Evolutionary conservation across 305 asterid genomes (phyloP).

Genomic region (Stenogyne calaminthoides): DNA sequence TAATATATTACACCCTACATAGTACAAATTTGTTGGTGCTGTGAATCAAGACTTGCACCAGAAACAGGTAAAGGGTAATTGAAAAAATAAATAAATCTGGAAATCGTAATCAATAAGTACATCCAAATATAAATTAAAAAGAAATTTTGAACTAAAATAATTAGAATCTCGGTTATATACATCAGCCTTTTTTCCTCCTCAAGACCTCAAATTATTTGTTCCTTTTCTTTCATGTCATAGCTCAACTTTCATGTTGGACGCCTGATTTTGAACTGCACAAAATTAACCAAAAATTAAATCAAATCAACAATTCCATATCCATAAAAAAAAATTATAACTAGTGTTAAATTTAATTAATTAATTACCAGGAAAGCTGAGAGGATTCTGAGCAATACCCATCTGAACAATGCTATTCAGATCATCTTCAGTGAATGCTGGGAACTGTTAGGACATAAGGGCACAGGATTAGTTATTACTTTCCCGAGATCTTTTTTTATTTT

Average conservation of each 20-base stretch:
- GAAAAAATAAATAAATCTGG: conserved; percentile 15
- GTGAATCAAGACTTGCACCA: conserved; percentile 45
- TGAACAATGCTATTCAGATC: conserved; percentile 74
- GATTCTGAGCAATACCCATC: conserved; percentile 61
- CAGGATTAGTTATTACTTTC: not conserved
- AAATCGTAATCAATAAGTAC: conserved; percentile 36
- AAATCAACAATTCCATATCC: not conserved
- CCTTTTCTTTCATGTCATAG: conserved; percentile 40
- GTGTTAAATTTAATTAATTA: not conserved
- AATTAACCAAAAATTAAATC: not conserved
- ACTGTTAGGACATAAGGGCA: conserved; percentile 37
- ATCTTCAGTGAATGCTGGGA: conserved; percentile 55
- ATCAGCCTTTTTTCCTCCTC: conserved; percentile 33
- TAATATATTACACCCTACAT: conserved; percentile 51
- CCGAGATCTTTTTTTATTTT: too few relatives aligned
- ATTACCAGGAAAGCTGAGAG: conserved; percentile 49
- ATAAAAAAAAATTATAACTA: not conserved
- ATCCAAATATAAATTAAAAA: conserved; percentile 15
- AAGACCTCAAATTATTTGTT: conserved; percentile 19
- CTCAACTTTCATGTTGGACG: conserved; percentile 63
- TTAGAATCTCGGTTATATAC: conserved; percentile 57
- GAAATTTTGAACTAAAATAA: conserved; percentile 33
- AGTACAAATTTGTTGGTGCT: conserved; percentile 48
- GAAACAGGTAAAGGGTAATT: conserved; percentile 26
- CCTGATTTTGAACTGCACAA: conserved; percentile 50